Percentiles rank a stretch among this genome's conserved stretches.
Conservation (phyloP, 495 filamentous ascomycete species). For the Lichenothelia convexa region DNA sequence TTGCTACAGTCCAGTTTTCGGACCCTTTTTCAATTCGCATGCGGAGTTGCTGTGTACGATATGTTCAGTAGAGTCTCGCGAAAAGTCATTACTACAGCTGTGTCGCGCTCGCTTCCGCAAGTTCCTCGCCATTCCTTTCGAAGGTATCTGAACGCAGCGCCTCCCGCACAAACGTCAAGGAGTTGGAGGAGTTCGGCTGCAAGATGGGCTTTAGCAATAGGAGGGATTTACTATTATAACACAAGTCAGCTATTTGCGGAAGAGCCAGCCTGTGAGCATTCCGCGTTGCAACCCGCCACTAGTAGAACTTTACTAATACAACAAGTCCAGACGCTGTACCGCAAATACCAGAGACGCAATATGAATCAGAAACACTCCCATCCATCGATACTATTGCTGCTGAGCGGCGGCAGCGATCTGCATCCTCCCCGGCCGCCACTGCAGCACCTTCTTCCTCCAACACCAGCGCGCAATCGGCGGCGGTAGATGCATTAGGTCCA, state of each 20-base stretch:
- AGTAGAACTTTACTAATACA: no score
- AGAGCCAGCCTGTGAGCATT: constrained; percentile 48
- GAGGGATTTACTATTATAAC: constrained; percentile 80
- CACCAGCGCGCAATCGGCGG: background rate
- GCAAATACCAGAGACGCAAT: constrained; percentile 14
- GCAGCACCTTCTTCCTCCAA: background rate
- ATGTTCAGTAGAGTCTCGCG: constrained; percentile 10
- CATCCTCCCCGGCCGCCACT: background rate
- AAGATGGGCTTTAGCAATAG: constrained; percentile 60
- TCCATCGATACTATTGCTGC: constrained; percentile 18
- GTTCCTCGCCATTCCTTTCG: constrained; percentile 18
- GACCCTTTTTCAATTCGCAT: background rate
- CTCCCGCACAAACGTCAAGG: constrained; percentile 43
- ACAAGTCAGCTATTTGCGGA: constrained; percentile 76
- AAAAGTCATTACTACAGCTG: background rate
- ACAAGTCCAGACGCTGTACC: constrained; percentile 5
- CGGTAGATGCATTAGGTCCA: constrained; percentile 6
- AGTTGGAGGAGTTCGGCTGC: constrained; percentile 64
- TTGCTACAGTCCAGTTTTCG: no score
- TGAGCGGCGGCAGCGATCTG: constrained; percentile 11
- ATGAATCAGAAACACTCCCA: constrained; percentile 15
- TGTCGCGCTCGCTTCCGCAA: constrained; percentile 4
- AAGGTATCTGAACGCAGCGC: constrained; percentile 55
- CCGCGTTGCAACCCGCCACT: no score
- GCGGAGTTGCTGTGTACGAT: no score